phyloP scores from a whole-genome alignment of 805 yeast species.

The Kuraishia hungarica region DNA sequence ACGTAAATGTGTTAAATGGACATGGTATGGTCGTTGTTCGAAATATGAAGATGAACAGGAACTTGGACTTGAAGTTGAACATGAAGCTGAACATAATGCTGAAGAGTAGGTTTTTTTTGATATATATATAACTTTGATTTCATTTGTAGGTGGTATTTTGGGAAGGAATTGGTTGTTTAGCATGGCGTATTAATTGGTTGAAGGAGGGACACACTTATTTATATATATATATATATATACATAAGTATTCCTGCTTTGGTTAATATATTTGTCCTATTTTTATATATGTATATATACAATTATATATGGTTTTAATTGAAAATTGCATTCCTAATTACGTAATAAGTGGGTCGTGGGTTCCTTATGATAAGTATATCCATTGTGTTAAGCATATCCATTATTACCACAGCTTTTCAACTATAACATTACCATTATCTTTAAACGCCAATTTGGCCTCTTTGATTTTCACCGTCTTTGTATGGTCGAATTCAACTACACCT shows the following conservation, averaged over 20 bases:
- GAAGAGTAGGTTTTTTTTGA: not conserved
- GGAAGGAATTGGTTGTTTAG: not conserved
- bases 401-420: conserved; percentile 21
- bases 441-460: conserved; percentile 16
- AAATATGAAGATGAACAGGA: conserved; percentile 29
- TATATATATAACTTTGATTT: not conserved
- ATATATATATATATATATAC: too few species aligned
- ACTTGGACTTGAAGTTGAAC: conserved; percentile 27
- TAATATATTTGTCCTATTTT: not conserved
- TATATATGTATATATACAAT: too few species aligned
- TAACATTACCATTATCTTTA: conserved; percentile 16
- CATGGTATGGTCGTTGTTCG: conserved; percentile 63
- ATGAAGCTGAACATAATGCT: too few species aligned
- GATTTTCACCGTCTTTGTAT: conserved; percentile 23
- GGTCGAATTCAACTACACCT: conserved; percentile 27
- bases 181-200: not conserved
- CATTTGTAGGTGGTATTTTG: not conserved
- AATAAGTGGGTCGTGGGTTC: too few species aligned
- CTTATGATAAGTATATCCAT: too few species aligned
- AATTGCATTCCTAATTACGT: not conserved
- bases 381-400: too few species aligned
- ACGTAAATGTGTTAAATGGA: conserved; percentile 42
- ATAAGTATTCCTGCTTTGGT: not conserved
- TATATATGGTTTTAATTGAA: not conserved
- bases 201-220: too few species aligned